Percentiles rank a stretch among this genome's conserved stretches.
phyloP scores from a whole-genome alignment of 345 rosid genomes.

The Eucalyptus urophylla region DNA sequence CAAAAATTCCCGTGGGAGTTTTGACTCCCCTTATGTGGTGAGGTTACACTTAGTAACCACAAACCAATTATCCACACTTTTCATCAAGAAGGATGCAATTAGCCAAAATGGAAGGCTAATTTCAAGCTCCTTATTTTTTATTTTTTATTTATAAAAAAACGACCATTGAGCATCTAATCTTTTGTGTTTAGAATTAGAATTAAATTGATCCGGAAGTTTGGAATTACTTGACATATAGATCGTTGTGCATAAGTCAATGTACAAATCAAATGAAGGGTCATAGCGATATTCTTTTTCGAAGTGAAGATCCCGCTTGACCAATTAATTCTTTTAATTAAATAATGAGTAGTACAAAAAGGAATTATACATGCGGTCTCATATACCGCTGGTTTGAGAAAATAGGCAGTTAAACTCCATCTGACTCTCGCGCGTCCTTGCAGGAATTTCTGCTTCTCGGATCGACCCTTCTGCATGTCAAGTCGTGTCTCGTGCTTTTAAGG shows the following conservation, averaged over 20 bases:
- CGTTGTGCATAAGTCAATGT: accelerated
- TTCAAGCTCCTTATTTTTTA: background rate
- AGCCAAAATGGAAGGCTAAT: no score
- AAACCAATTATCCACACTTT: no score
- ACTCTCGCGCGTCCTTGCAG: background rate
- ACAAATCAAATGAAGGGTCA: background rate
- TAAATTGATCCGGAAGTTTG: background rate
- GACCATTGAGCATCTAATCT: background rate
- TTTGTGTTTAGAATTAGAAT: background rate
- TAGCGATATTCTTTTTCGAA: no score
- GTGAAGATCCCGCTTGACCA: background rate
- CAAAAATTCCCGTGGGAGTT: no score
- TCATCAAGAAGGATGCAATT: background rate
- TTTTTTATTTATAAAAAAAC: no score
- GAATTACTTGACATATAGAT: accelerated
- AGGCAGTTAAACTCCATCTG: background rate
- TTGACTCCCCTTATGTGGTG: no score
- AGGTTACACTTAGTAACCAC: no score
- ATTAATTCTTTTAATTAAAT: no score
- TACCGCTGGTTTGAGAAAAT: background rate
- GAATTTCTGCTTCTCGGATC: background rate
- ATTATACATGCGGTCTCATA: background rate
- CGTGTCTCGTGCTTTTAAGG: background rate
- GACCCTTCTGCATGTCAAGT: background rate
- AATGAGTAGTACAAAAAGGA: background rate